Percentiles rank a stretch among this genome's conserved stretches.
phyloP scores from a whole-genome alignment of 306 rosid species.

The Sicyos edulis region DNA sequence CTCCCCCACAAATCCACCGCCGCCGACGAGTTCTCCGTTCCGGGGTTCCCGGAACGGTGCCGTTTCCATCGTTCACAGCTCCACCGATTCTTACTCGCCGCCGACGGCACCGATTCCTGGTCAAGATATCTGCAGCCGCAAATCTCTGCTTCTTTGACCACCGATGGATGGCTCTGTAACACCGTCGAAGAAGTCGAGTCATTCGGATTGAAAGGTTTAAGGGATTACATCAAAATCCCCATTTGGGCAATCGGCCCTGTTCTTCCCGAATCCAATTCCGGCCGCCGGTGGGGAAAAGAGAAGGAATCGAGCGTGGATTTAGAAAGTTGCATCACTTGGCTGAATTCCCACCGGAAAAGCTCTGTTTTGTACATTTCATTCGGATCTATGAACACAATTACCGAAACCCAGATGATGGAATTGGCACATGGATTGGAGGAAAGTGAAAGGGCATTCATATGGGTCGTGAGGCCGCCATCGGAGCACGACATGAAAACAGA shows the following conservation, averaged over 20 bases:
- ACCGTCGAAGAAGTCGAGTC: too few relatives aligned
- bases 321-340: constrained; percentile 49
- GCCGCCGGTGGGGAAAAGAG: constrained; percentile 39
- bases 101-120: constrained; percentile 56
- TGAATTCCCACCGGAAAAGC: too few relatives aligned
- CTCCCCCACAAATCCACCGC: constrained; percentile 48
- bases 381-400: too few relatives aligned
- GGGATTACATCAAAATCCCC: constrained; percentile 32
- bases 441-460: too few relatives aligned
- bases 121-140: constrained; percentile 41
- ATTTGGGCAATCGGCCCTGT: constrained; percentile 56
- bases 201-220: constrained; percentile 47
- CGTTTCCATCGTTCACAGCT: constrained; percentile 43
- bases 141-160: constrained; percentile 24
- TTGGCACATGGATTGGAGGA: too few relatives aligned
- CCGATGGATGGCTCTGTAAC: constrained; percentile 72
- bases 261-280: constrained; percentile 21
- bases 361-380: too few relatives aligned
- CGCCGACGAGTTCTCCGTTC: constrained; percentile 39
- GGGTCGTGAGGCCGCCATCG: constrained; percentile 64
- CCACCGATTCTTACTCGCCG: constrained; percentile 34
- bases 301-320: constrained; percentile 41
- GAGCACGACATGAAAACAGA: constrained; percentile 49
- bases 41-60: constrained; percentile 55
- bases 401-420: too few relatives aligned